Base-by-base conservation (phyloP, 2,329 filamentous ascomycete genomes). In the Ophiognomonia clavigignenti-juglandacearum region DNA sequence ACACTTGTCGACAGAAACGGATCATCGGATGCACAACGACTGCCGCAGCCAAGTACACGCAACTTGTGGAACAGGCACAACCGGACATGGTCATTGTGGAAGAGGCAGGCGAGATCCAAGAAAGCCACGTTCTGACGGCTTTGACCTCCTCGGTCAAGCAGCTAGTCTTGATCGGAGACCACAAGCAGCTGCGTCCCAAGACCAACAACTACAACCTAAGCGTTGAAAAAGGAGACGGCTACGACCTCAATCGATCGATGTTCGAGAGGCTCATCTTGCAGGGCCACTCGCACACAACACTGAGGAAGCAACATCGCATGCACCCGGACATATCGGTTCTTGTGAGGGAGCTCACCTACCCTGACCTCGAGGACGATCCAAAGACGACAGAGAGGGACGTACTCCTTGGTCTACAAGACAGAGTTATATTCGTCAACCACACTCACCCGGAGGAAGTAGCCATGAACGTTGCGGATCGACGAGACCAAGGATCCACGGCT, bases 21-120 rank as follows among this genome's bases (percentile, higher is more conserved):
- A 71, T 90, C 11, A 82, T 90, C 36, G 83, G 73, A 0, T 87
- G 82, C 53, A 90, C 86, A 0, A 89, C 85, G 0, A 89, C 82
- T 0, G 83, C 70, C 0, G 84, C 84, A 0, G 82, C 86, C 0
- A 88, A 73, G 62, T 75, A 85, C 42, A 64, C 70, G 0, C 62
- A 72, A 0, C 66, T 77, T 1, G 71, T 89, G 8, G 71, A 71
- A 4, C 66, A 71, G 1, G 76, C 75, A 0, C 61, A 64, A 0
- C 81, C 83, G 0, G 78, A 80, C 1, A 68, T 86, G 3, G 62
- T 88, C 1, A 58, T 90, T 0, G 77, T 87, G 0, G 85, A 89
- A 59, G 85, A 89, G 61, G 85, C 84, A 0, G 85, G 83, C 2
- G 85, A 89, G 53, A 85, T 89, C 4, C 67, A 88, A 0, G 85